Percentiles rank a stretch among this genome's conserved stretches.
Evolutionary conservation across 352 stramenopile species (phyloP).

Genomic region (Globisporangium middletonii): DNA sequence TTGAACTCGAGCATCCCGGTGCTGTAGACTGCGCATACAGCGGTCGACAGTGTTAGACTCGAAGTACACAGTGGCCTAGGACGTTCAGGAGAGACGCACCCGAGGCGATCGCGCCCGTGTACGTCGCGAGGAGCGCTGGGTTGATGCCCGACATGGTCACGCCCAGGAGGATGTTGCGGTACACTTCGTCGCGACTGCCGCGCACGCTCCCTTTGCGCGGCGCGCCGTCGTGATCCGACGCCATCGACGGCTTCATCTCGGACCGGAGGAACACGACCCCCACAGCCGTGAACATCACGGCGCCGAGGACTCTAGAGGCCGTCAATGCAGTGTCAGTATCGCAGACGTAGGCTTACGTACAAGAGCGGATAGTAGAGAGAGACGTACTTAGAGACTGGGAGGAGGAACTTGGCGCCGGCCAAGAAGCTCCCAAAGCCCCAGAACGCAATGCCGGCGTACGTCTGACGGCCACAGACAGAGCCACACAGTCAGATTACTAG

Average conservation of each 20-base stretch:
- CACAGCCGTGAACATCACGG: constrained; percentile 81
- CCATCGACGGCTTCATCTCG: constrained; percentile 71
- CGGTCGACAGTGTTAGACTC: neutral
- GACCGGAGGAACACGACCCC: constrained; percentile 76
- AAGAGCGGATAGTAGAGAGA: neutral
- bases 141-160: constrained; percentile 88
- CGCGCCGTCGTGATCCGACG: constrained; percentile 43
- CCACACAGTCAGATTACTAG: constrained; percentile 6
- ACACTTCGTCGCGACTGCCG: constrained; percentile 47
- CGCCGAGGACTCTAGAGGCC: constrained; percentile 57
- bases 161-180: constrained; percentile 80
- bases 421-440: constrained; percentile 89
- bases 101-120: constrained; percentile 83
- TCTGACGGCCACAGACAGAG: constrained; percentile 24
- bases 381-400: constrained; percentile 82
- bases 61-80: neutral
- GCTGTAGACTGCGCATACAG: constrained; percentile 54
- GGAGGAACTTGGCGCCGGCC: constrained; percentile 71
- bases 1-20: constrained; percentile 87
- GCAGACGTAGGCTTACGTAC: neutral
- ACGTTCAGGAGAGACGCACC: constrained; percentile 23
- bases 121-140: constrained; percentile 75
- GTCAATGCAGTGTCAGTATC: neutral
- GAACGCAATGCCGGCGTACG: constrained; percentile 84
- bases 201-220: constrained; percentile 35